A percentile compares a stretch with the other conserved stretches of the same genome.
These are phyloP conservation scores for Cyclotella kingstonii DNA, from an alignment of 108 stramenopile species.

Conservation along the genomic window DNA sequence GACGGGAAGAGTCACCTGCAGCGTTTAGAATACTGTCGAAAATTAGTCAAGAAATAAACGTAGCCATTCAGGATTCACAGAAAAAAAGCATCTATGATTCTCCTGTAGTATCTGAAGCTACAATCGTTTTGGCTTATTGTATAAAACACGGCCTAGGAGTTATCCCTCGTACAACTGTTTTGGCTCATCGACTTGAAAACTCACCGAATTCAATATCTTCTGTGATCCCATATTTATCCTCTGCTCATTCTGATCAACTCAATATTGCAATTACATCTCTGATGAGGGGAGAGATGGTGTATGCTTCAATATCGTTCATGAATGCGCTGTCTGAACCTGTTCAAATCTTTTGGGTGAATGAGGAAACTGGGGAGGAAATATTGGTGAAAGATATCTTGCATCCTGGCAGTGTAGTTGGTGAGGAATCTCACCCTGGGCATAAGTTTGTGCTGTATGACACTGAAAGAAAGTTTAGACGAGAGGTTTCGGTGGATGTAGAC, in stretches of 20 bases:
- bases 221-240: slow-evolving; percentile 25
- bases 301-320: slow-evolving; percentile 50
- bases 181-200: slow-evolving; percentile 36
- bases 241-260: slow-evolving; percentile 31
- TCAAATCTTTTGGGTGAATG: slow-evolving; percentile 48
- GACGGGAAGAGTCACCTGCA: slow-evolving; percentile 26
- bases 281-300: slow-evolving; percentile 44
- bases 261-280: slow-evolving; percentile 46
- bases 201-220: slow-evolving; percentile 47
- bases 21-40: slow-evolving; percentile 24
- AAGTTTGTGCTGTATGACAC: slow-evolving; percentile 48
- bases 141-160: slow-evolving; percentile 19
- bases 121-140: slow-evolving; percentile 33
- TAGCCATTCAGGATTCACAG: neutral
- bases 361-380: slow-evolving; percentile 44
- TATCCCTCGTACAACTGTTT: slow-evolving; percentile 30
- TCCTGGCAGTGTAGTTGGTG: slow-evolving; percentile 30
- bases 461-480: slow-evolving; percentile 27
- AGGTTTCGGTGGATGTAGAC: slow-evolving; percentile 25
- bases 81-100: neutral
- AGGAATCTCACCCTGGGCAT: slow-evolving; percentile 54
- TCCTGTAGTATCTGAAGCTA: slow-evolving; percentile 21
- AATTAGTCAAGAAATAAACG: slow-evolving; percentile 15
- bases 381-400: slow-evolving; percentile 30
- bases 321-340: slow-evolving; percentile 47